These are phyloP conservation scores for Suhomyces emberorum DNA, from an alignment of 805 yeast species.

Conservation along the genomic window DNA sequence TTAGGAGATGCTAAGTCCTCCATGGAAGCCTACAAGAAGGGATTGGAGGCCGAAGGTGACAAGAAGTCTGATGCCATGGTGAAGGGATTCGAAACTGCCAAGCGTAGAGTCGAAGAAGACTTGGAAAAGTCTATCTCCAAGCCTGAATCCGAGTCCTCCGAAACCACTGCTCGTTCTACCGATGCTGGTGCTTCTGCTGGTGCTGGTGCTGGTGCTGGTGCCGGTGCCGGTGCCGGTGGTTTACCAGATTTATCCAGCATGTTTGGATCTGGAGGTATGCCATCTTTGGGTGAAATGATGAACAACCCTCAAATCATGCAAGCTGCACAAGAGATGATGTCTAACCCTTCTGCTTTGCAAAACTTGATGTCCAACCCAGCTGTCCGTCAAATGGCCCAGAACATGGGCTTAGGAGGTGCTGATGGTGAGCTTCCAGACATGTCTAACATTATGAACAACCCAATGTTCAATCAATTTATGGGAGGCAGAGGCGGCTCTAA, in stretches of 20 bases:
- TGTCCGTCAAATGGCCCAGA: conserved; percentile 78
- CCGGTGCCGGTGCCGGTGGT: conserved; percentile 49
- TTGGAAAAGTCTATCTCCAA: conserved; percentile 40
- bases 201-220: conserved; percentile 33
- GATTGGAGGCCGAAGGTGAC: conserved; percentile 84
- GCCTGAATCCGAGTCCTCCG: conserved; percentile 19
- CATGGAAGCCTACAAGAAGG: conserved; percentile 84
- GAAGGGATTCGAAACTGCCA: conserved; percentile 91
- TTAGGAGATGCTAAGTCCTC: conserved; percentile 89
- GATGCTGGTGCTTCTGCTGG: conserved; percentile 32
- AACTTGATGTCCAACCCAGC: conserved; percentile 79
- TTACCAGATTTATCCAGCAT: conserved; percentile 73
- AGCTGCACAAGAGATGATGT: conserved; percentile 86
- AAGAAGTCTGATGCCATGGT: conserved; percentile 84
- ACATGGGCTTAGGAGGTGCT: conserved; percentile 65
- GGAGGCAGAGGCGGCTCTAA: conserved; percentile 36
- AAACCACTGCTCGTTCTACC: conserved; percentile 17
- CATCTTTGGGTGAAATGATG: conserved; percentile 66
- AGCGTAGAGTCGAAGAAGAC: conserved; percentile 79
- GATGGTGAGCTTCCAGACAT: conserved; percentile 49
- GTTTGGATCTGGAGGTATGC: conserved; percentile 75
- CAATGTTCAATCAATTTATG: conserved; percentile 67
- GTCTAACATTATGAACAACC: conserved; percentile 75
- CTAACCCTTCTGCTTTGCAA: conserved; percentile 72
- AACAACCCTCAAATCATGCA: conserved; percentile 89